Base-by-base conservation (phyloP, 1,139 yeast genomes). In the Yamadazyma jaroonii region DNA sequence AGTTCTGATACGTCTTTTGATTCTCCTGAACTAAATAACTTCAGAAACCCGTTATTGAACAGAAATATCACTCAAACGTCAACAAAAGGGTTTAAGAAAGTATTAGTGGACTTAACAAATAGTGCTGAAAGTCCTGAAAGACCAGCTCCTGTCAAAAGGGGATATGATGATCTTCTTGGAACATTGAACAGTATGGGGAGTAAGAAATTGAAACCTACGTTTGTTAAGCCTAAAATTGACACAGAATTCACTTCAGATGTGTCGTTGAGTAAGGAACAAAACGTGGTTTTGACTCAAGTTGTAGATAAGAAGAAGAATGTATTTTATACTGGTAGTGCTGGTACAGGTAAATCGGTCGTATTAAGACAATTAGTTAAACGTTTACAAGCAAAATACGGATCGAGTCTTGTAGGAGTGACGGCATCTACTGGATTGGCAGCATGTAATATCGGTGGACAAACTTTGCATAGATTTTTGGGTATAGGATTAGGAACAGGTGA, bases 361-460 rank as follows among this genome's bases (percentile, higher is more conserved):
- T 62, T 89, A 36, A 66, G 74, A 34, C 75, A 77, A 29, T 62
- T 89, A 25, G 85, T 88, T 14, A 54, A 58, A 9, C 56, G 62
- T 11, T 57, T 65, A 5, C 60, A 67, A 32, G 56, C 66, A 38
- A 55, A 48, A 15, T 57, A 62, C 47, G 77, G 78, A 2, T 52
- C 59, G 2, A 67, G 66, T 9, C 61, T 67, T 1, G 84, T 89
- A 3, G 96, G 92, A 0, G 79, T 89, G 2, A 84, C 95, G 1
- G 97, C 97, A 0, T 85, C 96, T 0, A 88, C 96, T 0, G 97
- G 97, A 1, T 62, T 89, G 48, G 97, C 97, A 0, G 96, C 96
- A 0, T 78, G 86, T 31, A 87, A 84, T 51, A 81, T 89, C 49
- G 92, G 89, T 1, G 97, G 97, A 12, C 75, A 72, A 26, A 89